Conservation (phyloP, 2,329 filamentous ascomycete genomes). For the Cercospora brassicicola region DNA sequence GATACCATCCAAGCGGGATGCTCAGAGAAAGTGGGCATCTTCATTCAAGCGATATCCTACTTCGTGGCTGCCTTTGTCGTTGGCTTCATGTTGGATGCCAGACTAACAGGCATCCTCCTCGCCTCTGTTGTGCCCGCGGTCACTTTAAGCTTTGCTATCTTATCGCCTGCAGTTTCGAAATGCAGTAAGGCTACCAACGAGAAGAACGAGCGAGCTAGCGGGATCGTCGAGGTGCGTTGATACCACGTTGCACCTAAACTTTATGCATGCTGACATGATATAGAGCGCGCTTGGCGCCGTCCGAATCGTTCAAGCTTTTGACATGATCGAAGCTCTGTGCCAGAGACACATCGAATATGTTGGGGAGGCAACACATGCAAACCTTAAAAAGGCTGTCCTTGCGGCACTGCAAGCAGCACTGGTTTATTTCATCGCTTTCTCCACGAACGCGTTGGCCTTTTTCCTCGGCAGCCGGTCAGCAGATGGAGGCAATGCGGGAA, state of each 20-base stretch:
- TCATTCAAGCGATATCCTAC: slow-evolving; percentile 49
- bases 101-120: slow-evolving; percentile 47
- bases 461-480: slow-evolving; percentile 45
- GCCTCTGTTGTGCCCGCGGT: slow-evolving; percentile 53
- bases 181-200: slow-evolving; percentile 43
- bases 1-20: slow-evolving; percentile 50
- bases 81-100: slow-evolving; percentile 48
- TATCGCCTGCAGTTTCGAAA: slow-evolving; percentile 46
- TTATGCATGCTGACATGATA: not conserved
- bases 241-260: not conserved
- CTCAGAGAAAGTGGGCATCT: slow-evolving; percentile 51
- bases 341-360: slow-evolving; percentile 42
- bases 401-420: slow-evolving; percentile 46
- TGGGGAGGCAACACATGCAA: slow-evolving; percentile 39
- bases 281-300: slow-evolving; percentile 48
- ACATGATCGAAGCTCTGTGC: slow-evolving; percentile 44
- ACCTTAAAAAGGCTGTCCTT: slow-evolving; percentile 44
- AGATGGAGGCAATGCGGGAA: slow-evolving; percentile 44
- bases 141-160: slow-evolving; percentile 45
- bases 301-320: slow-evolving; percentile 52
- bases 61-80: slow-evolving; percentile 49
- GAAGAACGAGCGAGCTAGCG: slow-evolving; percentile 46
- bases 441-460: slow-evolving; percentile 50
- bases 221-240: slow-evolving; percentile 41
- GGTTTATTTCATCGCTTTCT: slow-evolving; percentile 49